phyloP scores from a whole-genome alignment of 768 basidiomycete species.

The Lactarius indigo region DNA sequence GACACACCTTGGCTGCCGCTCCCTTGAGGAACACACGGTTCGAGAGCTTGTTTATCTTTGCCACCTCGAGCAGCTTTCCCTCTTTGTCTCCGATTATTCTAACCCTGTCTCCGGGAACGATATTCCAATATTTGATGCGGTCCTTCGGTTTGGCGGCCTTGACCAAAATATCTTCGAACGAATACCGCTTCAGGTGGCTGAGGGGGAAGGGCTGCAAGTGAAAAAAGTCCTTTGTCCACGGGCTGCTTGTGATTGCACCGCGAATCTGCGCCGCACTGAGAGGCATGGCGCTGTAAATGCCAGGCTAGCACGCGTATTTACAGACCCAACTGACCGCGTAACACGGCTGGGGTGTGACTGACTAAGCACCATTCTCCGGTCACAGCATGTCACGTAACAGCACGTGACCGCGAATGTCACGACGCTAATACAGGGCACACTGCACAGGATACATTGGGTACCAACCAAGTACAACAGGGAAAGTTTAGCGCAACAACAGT shows the following conservation, averaged over 20 bases:
- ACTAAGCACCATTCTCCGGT: conserved; percentile 5
- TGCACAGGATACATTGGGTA: conserved; percentile 24
- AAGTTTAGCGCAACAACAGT: conserved; percentile 9
- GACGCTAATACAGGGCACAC: not conserved
- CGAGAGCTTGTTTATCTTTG: conserved; percentile 67
- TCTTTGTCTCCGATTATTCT: conserved; percentile 62
- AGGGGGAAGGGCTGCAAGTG: conserved; percentile 63
- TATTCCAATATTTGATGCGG: conserved; percentile 83
- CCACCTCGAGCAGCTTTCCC: conserved; percentile 61
- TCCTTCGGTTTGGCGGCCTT: conserved; percentile 62
- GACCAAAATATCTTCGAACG: conserved; percentile 39
- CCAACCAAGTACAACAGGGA: conserved; percentile 25
- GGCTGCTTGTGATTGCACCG: conserved; percentile 27
- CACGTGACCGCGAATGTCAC: not conserved
- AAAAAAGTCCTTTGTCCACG: conserved; percentile 64
- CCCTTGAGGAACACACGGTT: conserved; percentile 62
- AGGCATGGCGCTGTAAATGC: conserved; percentile 12
- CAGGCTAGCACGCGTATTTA: not conserved
- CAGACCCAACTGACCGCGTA: not conserved
- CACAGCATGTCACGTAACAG: not conserved
- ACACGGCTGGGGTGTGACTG: not conserved
- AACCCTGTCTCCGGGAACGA: conserved; percentile 80
- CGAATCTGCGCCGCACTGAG: conserved; percentile 22
- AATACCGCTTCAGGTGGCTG: conserved; percentile 44
- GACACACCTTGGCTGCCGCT: conserved; percentile 38